A percentile compares a stretch with the other conserved stretches of the same genome.
These are phyloP conservation scores for Hyaloperonospora arabidopsidis DNA, from an alignment of 352 stramenopile species.

Conservation along the genomic window DNA sequence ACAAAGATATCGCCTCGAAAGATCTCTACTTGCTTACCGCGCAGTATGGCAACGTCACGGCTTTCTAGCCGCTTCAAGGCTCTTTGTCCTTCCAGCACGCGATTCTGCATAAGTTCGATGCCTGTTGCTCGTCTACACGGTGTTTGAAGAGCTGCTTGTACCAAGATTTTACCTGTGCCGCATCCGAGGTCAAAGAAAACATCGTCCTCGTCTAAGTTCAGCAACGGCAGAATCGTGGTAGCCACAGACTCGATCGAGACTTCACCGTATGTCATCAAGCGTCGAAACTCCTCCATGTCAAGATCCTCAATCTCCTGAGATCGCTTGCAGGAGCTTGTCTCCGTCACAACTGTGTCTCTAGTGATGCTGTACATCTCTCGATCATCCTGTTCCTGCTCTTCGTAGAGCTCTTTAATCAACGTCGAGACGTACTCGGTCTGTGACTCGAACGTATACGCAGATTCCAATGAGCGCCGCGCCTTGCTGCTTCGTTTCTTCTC, in stretches of 20 bases:
- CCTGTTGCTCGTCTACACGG: conserved; percentile 53
- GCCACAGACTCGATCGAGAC: conserved; percentile 63
- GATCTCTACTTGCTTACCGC: conserved; percentile 48
- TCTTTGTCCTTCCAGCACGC: conserved; percentile 47
- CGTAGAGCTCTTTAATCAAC: conserved; percentile 51
- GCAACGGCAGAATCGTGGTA: conserved; percentile 52
- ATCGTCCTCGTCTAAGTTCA: conserved; percentile 54
- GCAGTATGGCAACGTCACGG: conserved; percentile 34
- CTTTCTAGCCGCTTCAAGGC: conserved; percentile 45
- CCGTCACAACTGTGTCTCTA: conserved; percentile 47
- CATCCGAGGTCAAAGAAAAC: conserved; percentile 82
- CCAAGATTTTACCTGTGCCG: conserved; percentile 72
- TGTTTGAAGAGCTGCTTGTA: conserved; percentile 68
- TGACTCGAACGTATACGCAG: conserved; percentile 28
- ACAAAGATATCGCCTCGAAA: conserved; percentile 70
- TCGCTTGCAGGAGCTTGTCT: conserved; percentile 48
- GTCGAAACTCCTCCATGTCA: conserved; percentile 53
- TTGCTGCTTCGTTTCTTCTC: conserved; percentile 36
- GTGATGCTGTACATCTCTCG: conserved; percentile 71
- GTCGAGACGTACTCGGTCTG: conserved; percentile 33
- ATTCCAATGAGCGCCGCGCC: conserved; percentile 37
- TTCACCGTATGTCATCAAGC: conserved; percentile 77
- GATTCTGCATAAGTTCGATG: conserved; percentile 84
- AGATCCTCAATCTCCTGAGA: conserved; percentile 68
- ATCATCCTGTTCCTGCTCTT: conserved; percentile 72